These are phyloP conservation scores for Yamadazyma sp. DNA, from an alignment of 805 yeast species.

Conservation along the genomic window DNA sequence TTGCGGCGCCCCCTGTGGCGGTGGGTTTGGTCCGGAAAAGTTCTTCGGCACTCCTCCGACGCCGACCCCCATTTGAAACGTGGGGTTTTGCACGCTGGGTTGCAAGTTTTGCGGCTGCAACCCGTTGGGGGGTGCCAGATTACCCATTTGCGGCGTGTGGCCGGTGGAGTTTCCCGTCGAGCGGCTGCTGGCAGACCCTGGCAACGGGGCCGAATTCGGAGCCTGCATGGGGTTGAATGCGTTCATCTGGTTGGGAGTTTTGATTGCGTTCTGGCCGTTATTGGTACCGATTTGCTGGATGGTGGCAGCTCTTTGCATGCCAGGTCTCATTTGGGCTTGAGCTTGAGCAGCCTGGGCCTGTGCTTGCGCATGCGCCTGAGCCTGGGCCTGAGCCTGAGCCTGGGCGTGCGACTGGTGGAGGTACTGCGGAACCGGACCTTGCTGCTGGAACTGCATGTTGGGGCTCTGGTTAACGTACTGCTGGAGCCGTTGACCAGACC, in stretches of 20 bases:
- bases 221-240: constrained; percentile 14
- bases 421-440: neutral
- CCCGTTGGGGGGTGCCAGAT: constrained; percentile 21
- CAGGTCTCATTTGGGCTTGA: constrained; percentile 17
- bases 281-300: constrained; percentile 20
- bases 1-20: no score
- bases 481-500: no score
- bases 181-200: constrained; percentile 14
- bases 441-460: no score
- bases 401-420: constrained; percentile 7
- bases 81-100: constrained; percentile 3
- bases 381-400: constrained; percentile 9
- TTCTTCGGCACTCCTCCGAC: no score
- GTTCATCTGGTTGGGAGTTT: constrained; percentile 12
- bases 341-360: constrained; percentile 5
- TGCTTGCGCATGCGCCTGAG: constrained; percentile 3
- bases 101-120: constrained; percentile 4
- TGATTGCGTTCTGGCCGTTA: constrained; percentile 3
- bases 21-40: neutral
- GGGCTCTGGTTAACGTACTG: no score
- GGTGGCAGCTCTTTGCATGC: constrained; percentile 22
- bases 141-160: constrained; percentile 32
- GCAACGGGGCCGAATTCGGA: constrained; percentile 26
- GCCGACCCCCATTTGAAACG: constrained; percentile 8
- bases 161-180: constrained; percentile 23